Conservation (phyloP, 2,329 filamentous ascomycete species). For the Periglandula ipomoeae region DNA sequence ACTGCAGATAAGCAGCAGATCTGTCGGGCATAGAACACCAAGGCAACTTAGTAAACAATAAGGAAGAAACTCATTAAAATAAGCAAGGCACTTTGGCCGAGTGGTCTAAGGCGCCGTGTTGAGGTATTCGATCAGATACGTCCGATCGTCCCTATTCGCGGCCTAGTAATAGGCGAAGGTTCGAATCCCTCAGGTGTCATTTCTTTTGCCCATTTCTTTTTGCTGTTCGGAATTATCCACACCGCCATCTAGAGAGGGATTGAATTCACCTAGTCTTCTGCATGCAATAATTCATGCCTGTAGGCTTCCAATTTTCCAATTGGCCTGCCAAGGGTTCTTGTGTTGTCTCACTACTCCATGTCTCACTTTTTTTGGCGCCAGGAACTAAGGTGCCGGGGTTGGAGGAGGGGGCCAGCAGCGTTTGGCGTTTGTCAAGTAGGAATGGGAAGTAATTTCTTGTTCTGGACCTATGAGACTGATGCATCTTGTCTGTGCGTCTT, state of each 20-base stretch:
- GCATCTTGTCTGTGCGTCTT: background rate
- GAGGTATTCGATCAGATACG: background rate
- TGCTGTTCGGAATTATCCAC: background rate
- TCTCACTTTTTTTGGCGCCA: background rate
- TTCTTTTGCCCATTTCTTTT: background rate
- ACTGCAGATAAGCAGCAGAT: too few relatives aligned
- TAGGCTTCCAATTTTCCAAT: background rate
- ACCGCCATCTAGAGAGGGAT: background rate
- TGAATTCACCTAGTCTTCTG: too few relatives aligned
- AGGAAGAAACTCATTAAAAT: background rate
- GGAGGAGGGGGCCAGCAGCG: too few relatives aligned
- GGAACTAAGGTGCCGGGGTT: background rate
- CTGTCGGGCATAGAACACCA: too few relatives aligned
- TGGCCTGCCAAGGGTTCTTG: too few relatives aligned
- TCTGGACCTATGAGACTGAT: too few relatives aligned
- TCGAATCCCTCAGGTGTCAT: constrained; percentile 23
- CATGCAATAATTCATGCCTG: too few relatives aligned
- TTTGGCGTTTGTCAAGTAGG: background rate
- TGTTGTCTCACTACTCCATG: background rate
- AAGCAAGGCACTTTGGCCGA: constrained; percentile 10
- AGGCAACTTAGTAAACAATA: background rate
- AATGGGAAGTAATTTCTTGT: too few relatives aligned
- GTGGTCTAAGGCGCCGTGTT: constrained; percentile 13
- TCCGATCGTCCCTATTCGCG: constrained; percentile 6
- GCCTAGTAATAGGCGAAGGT: constrained; percentile 22